Base-by-base conservation (phyloP, 768 basidiomycete species). In the Termitomyces sp. region DNA sequence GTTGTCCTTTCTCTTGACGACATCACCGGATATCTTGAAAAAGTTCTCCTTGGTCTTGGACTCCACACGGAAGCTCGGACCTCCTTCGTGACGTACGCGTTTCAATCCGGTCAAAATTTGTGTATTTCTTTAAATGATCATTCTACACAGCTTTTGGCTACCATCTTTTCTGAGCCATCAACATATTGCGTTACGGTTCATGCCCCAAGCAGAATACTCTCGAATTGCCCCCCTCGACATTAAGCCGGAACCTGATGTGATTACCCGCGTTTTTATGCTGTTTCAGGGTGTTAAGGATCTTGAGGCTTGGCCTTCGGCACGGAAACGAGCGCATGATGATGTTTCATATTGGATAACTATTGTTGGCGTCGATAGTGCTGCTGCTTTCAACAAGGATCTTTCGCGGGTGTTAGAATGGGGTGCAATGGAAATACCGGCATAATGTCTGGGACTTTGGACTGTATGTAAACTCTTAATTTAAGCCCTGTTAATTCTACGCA, bases 401-500 rank as follows among this genome's bases (percentile, higher is more conserved):
- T 76, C 74, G 54, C 52, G 76, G 10, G 75, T 75, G 0, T 38
- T 80, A 42, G 78, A 80, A 52, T 80, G 76, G 78, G 77, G 76
- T 22, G 76, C 74, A 2, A 77, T 77, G 75, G 73, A 78, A 60
- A 64, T 77, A 20, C 36, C 59, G n/a, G n/a, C n/a, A n/a, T n/a
- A n/a, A n/a, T n/a, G 9, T 4, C 15, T 44, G n/a, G 16, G 36
- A 25, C 32, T n/a, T 29, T 9, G 29, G 9, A 29, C 12, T 38
- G 23, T 52, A 43, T 55, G 49, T 53, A 53, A 22, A 32, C n/a
- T 43, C 13, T 32, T 10, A 15, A 36, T 46, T 4, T 33, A n/a
- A n/a, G n/a, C n/a, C n/a, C n/a, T n/a, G n/a, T 25, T 9, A 25
- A 18, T 52, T 10, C 9, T 23, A 44, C n/a, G 29, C 39, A 6